Evolutionary conservation across 2,329 filamentous ascomycete genomes (phyloP).

Genomic region (Cladobotryum mycophilum): DNA sequence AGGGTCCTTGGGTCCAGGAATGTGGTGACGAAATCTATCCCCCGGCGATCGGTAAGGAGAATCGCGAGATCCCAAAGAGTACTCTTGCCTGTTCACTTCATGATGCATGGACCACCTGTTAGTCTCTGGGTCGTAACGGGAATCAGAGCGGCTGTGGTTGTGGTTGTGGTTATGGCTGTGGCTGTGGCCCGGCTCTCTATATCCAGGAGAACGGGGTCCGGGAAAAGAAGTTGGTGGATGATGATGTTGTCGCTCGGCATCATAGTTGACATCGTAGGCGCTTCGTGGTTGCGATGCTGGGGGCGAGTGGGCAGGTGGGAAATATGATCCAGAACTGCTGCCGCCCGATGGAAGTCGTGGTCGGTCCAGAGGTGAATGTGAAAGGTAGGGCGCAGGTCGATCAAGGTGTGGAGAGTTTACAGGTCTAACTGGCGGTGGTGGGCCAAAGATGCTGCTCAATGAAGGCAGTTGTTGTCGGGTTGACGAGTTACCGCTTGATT

Average conservation of each 20-base stretch:
- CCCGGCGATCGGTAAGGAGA: conserved; percentile 26
- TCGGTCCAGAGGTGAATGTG: conserved; percentile 42
- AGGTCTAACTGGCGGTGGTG: conserved; percentile 37
- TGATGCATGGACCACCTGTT: conserved; percentile 33
- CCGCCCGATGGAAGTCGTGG: conserved; percentile 33
- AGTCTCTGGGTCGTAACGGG: conserved; percentile 30
- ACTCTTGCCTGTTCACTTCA: conserved; percentile 39
- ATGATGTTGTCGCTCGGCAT: conserved; percentile 34
- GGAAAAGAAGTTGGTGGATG: conserved; percentile 30
- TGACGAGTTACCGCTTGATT: conserved; percentile 24
- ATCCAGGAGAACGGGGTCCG: conserved; percentile 40
- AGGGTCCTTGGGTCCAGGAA: conserved; percentile 31
- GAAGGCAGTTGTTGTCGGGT: conserved; percentile 47
- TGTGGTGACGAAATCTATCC: conserved; percentile 30
- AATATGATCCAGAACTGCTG: conserved; percentile 40
- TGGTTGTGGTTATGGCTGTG: conserved; percentile 19
- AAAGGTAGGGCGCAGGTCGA: conserved; percentile 35
- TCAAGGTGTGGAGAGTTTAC: conserved; percentile 42
- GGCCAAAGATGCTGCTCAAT: conserved; percentile 51
- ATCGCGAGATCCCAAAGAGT: conserved; percentile 39
- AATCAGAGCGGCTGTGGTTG: conserved; percentile 30
- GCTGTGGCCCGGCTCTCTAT: conserved; percentile 16
- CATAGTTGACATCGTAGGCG: conserved; percentile 40
- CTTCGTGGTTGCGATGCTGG: conserved; percentile 39
- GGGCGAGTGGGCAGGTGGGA: conserved; percentile 34